Base-by-base conservation (phyloP, 345 rosid species). In the Eucalyptus sp. region DNA sequence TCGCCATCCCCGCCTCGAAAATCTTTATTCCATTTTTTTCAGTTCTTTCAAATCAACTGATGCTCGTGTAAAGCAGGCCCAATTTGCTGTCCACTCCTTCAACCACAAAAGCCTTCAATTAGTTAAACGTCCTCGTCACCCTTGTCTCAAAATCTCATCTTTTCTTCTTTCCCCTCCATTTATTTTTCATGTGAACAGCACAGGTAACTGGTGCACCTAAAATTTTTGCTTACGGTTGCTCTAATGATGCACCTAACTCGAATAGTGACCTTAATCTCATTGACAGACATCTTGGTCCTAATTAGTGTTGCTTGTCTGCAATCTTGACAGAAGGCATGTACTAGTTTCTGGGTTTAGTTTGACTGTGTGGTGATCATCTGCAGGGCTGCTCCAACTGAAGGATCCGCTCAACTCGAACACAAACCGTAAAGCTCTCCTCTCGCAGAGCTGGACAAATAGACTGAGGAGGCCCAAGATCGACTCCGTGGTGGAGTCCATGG, bases 311-410 rank as follows among this genome's bases (percentile, higher is more conserved):
- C 83, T 76, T 76, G 83, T 48, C 27, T 37, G 83, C 83, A 76
- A 76, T 37, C 48, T 76, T 41, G 83, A 76, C 83, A 37, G 24
- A 10, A 76, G 27, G 25, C 60, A 52, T 50, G 56, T 51, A 16
- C 44, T 50, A 37, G 66, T 54, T 86, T 86, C 20, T 51, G 58
- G 76, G 10, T 87, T 84, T 25, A 16, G 84, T n/a, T 52, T 68
- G 27, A n/a, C 62, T 49, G 27, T 76, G 83, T 76, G 27, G 41
- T 37, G 83, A 76, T 76, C 48, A 37, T 76, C 46, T 87, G 87
- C 87, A 97, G 99, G 94, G 88, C 93, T 97, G 64, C 87, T 94
- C 79, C 94, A 94, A 89, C 90, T 94, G 88, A 96, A 93, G 91
- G 92, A 92, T 16, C 86, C 93, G 43, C 44, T 88, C 86, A 92